These are phyloP conservation scores for Malus sieversii DNA, from an alignment of 306 rosid genomes.

Conservation along the genomic window DNA sequence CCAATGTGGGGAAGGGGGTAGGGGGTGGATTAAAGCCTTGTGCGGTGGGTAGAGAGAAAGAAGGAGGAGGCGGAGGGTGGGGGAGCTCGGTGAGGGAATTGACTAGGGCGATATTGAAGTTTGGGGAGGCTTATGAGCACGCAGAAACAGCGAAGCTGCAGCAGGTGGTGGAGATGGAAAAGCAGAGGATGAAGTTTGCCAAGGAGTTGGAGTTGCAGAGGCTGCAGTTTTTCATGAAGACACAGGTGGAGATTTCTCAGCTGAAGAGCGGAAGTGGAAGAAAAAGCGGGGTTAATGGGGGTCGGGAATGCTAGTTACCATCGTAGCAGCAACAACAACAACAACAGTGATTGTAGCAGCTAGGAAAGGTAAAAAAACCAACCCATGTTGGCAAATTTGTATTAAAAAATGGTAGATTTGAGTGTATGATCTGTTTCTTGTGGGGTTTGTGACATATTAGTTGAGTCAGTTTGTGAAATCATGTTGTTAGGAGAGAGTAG, in stretches of 20 bases:
- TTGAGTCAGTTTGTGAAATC: constrained; percentile 1
- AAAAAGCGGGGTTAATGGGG: constrained; percentile 14
- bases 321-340: constrained; percentile 38
- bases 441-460: background rate
- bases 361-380: constrained; percentile 7
- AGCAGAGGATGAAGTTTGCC: constrained; percentile 88
- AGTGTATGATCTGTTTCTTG: background rate
- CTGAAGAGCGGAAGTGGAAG: constrained; percentile 55
- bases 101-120: constrained; percentile 73
- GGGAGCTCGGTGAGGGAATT: constrained; percentile 71
- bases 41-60: constrained; percentile 24
- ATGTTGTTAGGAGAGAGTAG: background rate
- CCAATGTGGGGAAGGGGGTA: background rate
- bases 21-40: background rate
- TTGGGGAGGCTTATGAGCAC: constrained; percentile 90
- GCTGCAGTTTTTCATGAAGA: constrained; percentile 92
- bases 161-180: constrained; percentile 96
- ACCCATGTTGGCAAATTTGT: constrained; percentile 2
- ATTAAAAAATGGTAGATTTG: background rate
- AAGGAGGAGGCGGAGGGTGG: constrained; percentile 41
- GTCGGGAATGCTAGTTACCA: constrained; percentile 45
- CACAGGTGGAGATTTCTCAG: constrained; percentile 88
- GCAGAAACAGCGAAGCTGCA: constrained; percentile 80
- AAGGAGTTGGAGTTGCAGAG: constrained; percentile 94
- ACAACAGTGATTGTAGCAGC: constrained; percentile 61